These are phyloP conservation scores for Cyclanthera cordifolia DNA, from an alignment of 306 rosid species.

Conservation along the genomic window DNA sequence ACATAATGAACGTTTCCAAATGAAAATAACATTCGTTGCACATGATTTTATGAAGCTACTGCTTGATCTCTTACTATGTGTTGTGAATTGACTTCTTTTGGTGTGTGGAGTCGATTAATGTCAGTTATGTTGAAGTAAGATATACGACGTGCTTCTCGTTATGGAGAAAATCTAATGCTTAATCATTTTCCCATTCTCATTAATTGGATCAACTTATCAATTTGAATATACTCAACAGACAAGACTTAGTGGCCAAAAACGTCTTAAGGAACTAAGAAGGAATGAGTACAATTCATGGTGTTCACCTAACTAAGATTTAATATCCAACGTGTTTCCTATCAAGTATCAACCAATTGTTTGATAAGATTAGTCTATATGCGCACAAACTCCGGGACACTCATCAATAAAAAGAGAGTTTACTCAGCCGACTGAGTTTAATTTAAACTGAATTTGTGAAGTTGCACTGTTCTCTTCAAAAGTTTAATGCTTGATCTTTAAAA, in stretches of 20 bases:
- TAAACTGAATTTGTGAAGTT: background rate
- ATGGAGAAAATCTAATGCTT: constrained; percentile 3
- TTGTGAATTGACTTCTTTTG: background rate
- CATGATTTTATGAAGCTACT: constrained; percentile 1
- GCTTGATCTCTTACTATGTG: background rate
- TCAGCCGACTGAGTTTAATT: background rate
- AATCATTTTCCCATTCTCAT: background rate
- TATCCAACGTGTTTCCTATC: no score
- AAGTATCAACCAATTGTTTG: no score
- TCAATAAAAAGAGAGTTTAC: background rate
- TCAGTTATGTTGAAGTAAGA: background rate
- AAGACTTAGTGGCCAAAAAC: no score
- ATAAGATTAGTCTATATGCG: no score
- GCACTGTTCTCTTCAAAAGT: background rate
- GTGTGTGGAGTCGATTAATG: background rate
- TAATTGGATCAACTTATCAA: background rate
- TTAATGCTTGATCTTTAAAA: background rate
- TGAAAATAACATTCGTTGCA: background rate
- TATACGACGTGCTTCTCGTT: background rate
- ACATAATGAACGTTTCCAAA: background rate
- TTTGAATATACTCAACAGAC: no score
- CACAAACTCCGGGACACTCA: no score
- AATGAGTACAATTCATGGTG: no score
- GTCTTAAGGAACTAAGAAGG: no score
- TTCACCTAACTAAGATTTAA: no score